Percentiles rank a stretch among this genome's conserved stretches.
These are phyloP conservation scores for Aspergillus glaucus DNA, from an alignment of 2,329 filamentous ascomycete species.

Conservation along the genomic window DNA sequence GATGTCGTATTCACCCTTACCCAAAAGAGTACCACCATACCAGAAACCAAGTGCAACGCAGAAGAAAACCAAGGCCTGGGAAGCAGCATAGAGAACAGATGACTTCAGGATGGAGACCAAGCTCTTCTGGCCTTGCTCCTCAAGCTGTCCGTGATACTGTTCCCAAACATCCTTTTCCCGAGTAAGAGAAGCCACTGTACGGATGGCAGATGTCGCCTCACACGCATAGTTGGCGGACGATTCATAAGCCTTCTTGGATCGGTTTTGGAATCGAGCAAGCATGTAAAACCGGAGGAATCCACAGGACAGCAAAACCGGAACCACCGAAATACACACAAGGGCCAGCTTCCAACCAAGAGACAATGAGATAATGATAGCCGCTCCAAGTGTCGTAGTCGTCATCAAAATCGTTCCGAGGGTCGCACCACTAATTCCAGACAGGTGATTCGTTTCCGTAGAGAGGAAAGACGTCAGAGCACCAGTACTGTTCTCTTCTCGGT, in stretches of 20 bases:
- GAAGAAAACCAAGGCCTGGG: slow-evolving; percentile 77
- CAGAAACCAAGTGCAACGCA: slow-evolving; percentile 86
- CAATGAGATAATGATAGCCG: slow-evolving; percentile 64
- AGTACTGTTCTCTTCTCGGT: slow-evolving; percentile 79
- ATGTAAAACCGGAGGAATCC: slow-evolving; percentile 87
- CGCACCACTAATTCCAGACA: slow-evolving; percentile 79
- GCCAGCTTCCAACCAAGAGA: slow-evolving; percentile 82
- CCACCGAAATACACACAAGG: slow-evolving; percentile 70
- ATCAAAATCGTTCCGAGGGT: slow-evolving; percentile 82
- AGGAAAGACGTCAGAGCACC: slow-evolving; percentile 84
- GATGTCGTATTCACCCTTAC: slow-evolving; percentile 61
- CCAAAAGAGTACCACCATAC: slow-evolving; percentile 78
- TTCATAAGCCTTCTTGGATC: slow-evolving; percentile 73
- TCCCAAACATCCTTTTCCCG: slow-evolving; percentile 73
- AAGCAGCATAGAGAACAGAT: slow-evolving; percentile 71
- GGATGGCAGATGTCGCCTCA: slow-evolving; percentile 88
- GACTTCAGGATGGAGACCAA: slow-evolving; percentile 69
- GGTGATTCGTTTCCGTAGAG: slow-evolving; percentile 80
- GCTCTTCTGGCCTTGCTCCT: slow-evolving; percentile 59
- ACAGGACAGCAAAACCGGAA: slow-evolving; percentile 70
- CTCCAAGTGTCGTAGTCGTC: slow-evolving; percentile 70
- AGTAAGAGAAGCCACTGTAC: slow-evolving; percentile 86
- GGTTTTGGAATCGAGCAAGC: slow-evolving; percentile 69
- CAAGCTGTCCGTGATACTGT: slow-evolving; percentile 64
- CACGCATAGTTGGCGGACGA: slow-evolving; percentile 80